phyloP scores from a whole-genome alignment of 2,329 filamentous ascomycete genomes.

The Balansia obtecta region DNA sequence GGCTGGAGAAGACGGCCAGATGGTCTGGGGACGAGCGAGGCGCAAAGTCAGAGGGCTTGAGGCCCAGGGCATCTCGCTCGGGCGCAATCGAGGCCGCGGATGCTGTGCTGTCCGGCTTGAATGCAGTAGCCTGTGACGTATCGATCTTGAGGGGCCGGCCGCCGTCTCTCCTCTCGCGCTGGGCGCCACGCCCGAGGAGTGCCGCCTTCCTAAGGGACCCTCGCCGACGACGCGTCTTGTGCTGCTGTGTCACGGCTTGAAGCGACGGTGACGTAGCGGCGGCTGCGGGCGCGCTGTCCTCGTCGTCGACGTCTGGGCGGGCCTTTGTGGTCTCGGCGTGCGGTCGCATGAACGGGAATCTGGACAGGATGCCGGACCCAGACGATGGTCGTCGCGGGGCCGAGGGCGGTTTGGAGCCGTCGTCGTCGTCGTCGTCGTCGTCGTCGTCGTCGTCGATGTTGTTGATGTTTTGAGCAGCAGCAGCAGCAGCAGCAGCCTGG shows the following conservation, averaged over 20 bases:
- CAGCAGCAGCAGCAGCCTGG: too few species aligned
- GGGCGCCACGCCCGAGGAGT: conserved; percentile 61
- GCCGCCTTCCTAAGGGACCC: conserved; percentile 83
- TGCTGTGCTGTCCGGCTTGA: conserved; percentile 10
- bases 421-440: too few species aligned
- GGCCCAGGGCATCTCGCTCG: conserved; percentile 26
- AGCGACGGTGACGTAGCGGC: conserved; percentile 17
- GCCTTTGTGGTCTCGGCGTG: conserved; percentile 18
- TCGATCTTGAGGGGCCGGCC: conserved; percentile 32
- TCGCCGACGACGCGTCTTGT: conserved; percentile 54
- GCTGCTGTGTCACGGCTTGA: conserved; percentile 23
- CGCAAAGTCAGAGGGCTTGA: conserved; percentile 34
- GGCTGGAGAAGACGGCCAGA: conserved; percentile 24
- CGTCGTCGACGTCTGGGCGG: conserved; percentile 21
- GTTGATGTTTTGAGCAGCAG: too few species aligned
- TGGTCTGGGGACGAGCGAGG: conserved; percentile 35
- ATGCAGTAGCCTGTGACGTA: conserved; percentile 19
- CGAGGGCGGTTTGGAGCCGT: conserved; percentile 8
- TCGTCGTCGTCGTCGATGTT: too few species aligned
- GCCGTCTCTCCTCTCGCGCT: conserved; percentile 44
- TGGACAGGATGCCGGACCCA: conserved; percentile 51
- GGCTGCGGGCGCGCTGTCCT: conserved; percentile 9
- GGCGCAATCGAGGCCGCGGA: conserved; percentile 11
- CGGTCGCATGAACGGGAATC: conserved; percentile 54
- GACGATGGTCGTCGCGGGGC: conserved; percentile 37